Evolutionary conservation across 1,284 basidiomycete genomes (phyloP).

Genomic region (Apiotrichum gracile): DNA sequence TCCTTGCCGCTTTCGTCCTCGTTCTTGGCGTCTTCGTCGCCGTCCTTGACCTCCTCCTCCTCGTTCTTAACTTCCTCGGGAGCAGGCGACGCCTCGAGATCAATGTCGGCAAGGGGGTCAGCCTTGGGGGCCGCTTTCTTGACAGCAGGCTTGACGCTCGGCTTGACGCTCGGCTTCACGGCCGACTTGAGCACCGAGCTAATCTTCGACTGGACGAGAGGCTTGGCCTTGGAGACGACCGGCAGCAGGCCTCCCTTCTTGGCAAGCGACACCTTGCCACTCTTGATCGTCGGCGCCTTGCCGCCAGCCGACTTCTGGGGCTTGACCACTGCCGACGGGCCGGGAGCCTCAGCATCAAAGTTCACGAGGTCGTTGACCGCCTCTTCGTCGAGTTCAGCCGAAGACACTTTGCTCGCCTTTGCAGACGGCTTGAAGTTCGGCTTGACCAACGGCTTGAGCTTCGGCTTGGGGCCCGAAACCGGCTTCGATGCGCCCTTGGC

Average conservation of each 20-base stretch:
- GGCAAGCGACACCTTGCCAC: not conserved
- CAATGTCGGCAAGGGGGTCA: too few species aligned
- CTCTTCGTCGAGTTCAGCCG: not conserved
- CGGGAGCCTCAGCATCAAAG: not conserved
- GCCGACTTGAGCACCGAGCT: not conserved
- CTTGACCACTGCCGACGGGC: not conserved
- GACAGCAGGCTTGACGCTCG: not conserved
- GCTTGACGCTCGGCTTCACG: not conserved
- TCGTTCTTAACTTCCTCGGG: slow-evolving; percentile 1
- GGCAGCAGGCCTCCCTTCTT: not conserved
- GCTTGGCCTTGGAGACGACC: not conserved
- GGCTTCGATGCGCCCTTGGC: not conserved
- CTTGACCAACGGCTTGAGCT: too few species aligned
- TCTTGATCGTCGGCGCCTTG: not conserved
- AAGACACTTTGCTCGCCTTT: too few species aligned
- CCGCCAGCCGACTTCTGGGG: not conserved
- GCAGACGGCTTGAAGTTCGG: too few species aligned
- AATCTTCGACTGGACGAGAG: not conserved
- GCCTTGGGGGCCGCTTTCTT: too few species aligned
- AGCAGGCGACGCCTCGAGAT: not conserved
- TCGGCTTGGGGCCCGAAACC: too few species aligned
- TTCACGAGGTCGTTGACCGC: not conserved
- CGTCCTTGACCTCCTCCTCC: not conserved
- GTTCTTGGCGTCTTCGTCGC: not conserved
- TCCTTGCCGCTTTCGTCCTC: slow-evolving; percentile 12